A percentile compares a stretch with the other conserved stretches of the same genome.
phyloP scores from a whole-genome alignment of 352 stramenopile genomes.

The Phytophthora lateralis region DNA sequence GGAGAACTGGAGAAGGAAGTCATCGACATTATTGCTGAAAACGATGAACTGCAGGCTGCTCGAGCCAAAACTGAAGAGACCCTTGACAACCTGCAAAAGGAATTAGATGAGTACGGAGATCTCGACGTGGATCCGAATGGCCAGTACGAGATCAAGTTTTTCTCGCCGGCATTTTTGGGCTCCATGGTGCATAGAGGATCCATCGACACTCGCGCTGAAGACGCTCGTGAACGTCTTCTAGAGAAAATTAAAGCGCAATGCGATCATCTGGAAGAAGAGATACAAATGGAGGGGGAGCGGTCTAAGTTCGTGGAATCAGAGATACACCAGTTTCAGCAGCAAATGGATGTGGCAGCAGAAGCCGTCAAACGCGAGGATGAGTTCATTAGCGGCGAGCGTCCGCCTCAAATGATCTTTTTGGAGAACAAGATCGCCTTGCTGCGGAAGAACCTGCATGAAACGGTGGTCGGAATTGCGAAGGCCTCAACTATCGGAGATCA shows the following conservation, averaged over 20 bases:
- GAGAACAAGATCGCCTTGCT: conserved; percentile 76
- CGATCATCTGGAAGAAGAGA: conserved; percentile 60
- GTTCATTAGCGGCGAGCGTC: conserved; percentile 80
- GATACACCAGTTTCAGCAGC: conserved; percentile 66
- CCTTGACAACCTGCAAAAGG: conserved; percentile 63
- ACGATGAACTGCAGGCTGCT: conserved; percentile 62
- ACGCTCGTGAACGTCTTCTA: conserved; percentile 64
- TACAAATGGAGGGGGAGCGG: conserved; percentile 65
- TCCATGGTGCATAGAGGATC: conserved; percentile 62
- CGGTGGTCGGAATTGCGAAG: conserved; percentile 59
- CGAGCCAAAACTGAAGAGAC: conserved; percentile 58
- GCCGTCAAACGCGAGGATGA: conserved; percentile 76
- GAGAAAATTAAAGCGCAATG: conserved; percentile 58
- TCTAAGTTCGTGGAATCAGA: conserved; percentile 61
- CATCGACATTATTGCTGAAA: conserved; percentile 69
- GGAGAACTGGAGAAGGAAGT: conserved; percentile 74
- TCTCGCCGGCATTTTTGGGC: conserved; percentile 70
- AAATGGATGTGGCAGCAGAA: conserved; percentile 69
- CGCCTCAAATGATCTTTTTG: conserved; percentile 77
- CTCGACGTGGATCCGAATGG: conserved; percentile 49
- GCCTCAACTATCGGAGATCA: conserved; percentile 59
- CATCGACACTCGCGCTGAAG: conserved; percentile 63
- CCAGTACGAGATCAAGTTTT: conserved; percentile 66
- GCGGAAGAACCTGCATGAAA: conserved; percentile 73
- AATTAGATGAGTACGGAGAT: conserved; percentile 68